Conservation (phyloP, 148 eudicot genomes). For the Limonium bicolor region DNA sequence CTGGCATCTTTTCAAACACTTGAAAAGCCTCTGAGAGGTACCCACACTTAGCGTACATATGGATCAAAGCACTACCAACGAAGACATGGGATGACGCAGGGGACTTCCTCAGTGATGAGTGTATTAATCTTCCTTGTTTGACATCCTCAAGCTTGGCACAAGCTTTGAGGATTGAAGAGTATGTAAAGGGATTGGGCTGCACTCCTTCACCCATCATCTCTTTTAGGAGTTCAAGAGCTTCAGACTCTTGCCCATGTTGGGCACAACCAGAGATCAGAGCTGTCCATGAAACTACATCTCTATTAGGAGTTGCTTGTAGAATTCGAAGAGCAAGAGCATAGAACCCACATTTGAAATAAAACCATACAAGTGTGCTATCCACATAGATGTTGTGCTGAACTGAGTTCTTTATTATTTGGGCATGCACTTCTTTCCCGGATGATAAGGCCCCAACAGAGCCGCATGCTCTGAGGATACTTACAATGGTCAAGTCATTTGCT, state of each 20-base stretch:
- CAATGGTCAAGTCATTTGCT: slow-evolving; percentile 53
- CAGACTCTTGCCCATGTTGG: slow-evolving; percentile 51
- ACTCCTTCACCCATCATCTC: slow-evolving; percentile 72
- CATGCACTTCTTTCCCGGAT: slow-evolving; percentile 65
- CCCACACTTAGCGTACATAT: slow-evolving; percentile 80
- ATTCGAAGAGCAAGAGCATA: slow-evolving; percentile 40
- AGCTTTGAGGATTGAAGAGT: slow-evolving; percentile 78
- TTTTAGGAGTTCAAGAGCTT: slow-evolving; percentile 64
- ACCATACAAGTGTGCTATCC: slow-evolving; percentile 78
- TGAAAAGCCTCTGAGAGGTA: slow-evolving; percentile 50
- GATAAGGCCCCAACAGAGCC: slow-evolving; percentile 38
- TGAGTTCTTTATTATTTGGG: slow-evolving; percentile 50
- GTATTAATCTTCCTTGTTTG: slow-evolving; percentile 52
- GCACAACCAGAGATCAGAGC: slow-evolving; percentile 73
- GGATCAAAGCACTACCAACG: slow-evolving; percentile 67
- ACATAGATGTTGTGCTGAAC: slow-evolving; percentile 40
- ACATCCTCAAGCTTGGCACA: slow-evolving; percentile 56
- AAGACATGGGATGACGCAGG: slow-evolving; percentile 46
- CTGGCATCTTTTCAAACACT: slow-evolving; percentile 61
- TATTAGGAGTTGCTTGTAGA: slow-evolving; percentile 53
- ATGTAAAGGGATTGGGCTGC: slow-evolving; percentile 67
- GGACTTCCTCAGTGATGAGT: slow-evolving; percentile 49
- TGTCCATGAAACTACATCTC: slow-evolving; percentile 84
- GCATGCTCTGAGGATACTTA: slow-evolving; percentile 68
- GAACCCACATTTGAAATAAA: slow-evolving; percentile 66